phyloP scores from a whole-genome alignment of 495 filamentous ascomycete genomes.

The Penicillium parvum region DNA sequence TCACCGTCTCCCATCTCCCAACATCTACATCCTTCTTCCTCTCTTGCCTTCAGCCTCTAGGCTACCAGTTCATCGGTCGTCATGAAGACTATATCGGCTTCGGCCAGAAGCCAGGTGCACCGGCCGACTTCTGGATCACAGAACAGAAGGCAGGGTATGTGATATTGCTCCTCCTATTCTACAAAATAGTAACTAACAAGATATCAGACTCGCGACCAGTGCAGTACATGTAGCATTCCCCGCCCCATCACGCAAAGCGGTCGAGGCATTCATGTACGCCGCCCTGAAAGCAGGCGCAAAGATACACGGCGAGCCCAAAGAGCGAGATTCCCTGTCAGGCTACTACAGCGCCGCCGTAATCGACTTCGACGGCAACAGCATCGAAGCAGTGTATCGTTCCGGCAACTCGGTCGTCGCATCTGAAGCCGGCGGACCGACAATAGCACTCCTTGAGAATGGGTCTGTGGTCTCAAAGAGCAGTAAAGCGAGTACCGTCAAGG shows the following conservation, averaged over 20 bases:
- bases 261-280: conserved; percentile 55
- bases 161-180: too few relatives aligned
- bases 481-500: conserved; percentile 28
- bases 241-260: conserved; percentile 48
- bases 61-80: conserved; percentile 62
- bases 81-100: conserved; percentile 53
- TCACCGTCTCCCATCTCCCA: conserved; percentile 71
- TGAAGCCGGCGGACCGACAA: conserved; percentile 26
- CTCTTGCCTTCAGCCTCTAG: conserved; percentile 67
- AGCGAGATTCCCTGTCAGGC: conserved; percentile 45
- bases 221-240: conserved; percentile 57
- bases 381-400: conserved; percentile 55
- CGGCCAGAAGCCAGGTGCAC: conserved; percentile 47
- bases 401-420: conserved; percentile 22
- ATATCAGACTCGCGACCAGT: conserved; percentile 40
- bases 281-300: conserved; percentile 56
- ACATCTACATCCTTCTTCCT: conserved; percentile 79
- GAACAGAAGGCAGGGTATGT: conserved; percentile 53
- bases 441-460: conserved; percentile 35
- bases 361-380: conserved; percentile 58
- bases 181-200: conserved; percentile 12
- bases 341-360: conserved; percentile 59
- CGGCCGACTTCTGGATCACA: conserved; percentile 56
- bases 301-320: conserved; percentile 52
- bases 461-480: conserved; percentile 38